Conservation (phyloP, 2,329 filamentous ascomycete species). For the Penicillium oxalicum region DNA sequence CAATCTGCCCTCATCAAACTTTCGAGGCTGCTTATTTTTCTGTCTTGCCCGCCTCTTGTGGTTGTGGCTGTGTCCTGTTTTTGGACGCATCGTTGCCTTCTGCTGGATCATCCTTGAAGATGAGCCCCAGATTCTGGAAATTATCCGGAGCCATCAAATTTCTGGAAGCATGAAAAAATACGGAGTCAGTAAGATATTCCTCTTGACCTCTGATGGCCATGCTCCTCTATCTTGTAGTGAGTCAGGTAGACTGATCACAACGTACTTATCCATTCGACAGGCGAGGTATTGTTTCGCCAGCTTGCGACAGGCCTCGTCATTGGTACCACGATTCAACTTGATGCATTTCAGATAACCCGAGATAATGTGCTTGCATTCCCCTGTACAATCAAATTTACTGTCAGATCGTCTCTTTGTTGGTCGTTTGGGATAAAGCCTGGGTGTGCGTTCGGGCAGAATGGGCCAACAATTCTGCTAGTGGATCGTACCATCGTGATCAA, state of each 20-base stretch:
- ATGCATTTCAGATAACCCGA: slow-evolving; percentile 78
- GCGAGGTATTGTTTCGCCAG: slow-evolving; percentile 82
- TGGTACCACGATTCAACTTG: slow-evolving; percentile 74
- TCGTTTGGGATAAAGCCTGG: neutral
- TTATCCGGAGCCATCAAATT: slow-evolving; percentile 96
- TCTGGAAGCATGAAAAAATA: slow-evolving; percentile 38
- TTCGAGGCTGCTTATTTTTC: slow-evolving; percentile 2
- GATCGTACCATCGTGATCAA: slow-evolving; percentile 76
- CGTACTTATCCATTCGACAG: slow-evolving; percentile 92
- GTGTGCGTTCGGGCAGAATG: no score
- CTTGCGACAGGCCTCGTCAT: slow-evolving; percentile 76
- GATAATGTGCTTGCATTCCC: slow-evolving; percentile 91
- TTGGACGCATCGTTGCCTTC: slow-evolving; percentile 8
- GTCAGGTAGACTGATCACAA: slow-evolving; percentile 8
- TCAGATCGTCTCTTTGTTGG: slow-evolving; percentile 3
- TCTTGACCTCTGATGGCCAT: no score
- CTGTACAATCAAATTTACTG: slow-evolving; percentile 39
- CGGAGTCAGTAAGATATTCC: slow-evolving; percentile 1
- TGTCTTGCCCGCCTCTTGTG: slow-evolving; percentile 8
- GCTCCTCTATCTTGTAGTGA: neutral
- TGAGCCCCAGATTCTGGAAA: slow-evolving; percentile 87
- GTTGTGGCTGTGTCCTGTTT: slow-evolving; percentile 1
- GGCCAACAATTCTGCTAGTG: neutral
- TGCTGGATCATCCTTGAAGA: slow-evolving; percentile 41
- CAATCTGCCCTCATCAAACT: neutral